These are phyloP conservation scores for Spizellomyces sp. DNA, from an alignment of 192 early-diverging fungal genomes.

Conservation along the genomic window DNA sequence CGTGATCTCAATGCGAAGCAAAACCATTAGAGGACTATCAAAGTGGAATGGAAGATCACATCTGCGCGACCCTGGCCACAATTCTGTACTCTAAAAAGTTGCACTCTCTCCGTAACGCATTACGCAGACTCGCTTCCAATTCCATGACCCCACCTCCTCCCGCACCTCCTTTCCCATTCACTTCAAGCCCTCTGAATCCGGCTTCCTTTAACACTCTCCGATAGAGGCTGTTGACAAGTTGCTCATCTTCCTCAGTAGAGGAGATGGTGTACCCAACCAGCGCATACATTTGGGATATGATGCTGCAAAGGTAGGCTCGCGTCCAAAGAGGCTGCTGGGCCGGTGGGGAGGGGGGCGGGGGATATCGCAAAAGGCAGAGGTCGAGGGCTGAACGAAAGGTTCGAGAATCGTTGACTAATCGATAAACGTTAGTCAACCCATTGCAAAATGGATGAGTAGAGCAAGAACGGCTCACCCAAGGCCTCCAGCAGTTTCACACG, in stretches of 20 bases:
- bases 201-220: slow-evolving; percentile 22
- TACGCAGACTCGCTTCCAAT: slow-evolving; percentile 10
- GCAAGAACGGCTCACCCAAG: slow-evolving; percentile 1
- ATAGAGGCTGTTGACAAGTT: slow-evolving; percentile 23
- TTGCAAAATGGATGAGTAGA: not conserved
- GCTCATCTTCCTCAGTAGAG: slow-evolving; percentile 12
- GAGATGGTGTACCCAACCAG: slow-evolving; percentile 8
- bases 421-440: not conserved
- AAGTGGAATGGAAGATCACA: not conserved
- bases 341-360: slow-evolving; percentile 15
- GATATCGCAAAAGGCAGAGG: slow-evolving; percentile 17
- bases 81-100: slow-evolving; percentile 27
- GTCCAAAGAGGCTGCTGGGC: slow-evolving; percentile 10
- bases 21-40: not conserved
- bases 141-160: slow-evolving; percentile 6
- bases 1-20: no score
- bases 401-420: slow-evolving; percentile 10
- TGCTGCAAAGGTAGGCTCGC: slow-evolving; percentile 9
- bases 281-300: slow-evolving; percentile 19
- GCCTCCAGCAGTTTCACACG: slow-evolving; percentile 3
- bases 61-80: not conserved
- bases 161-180: not conserved
- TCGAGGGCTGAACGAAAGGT: slow-evolving; percentile 27
- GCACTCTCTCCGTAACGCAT: slow-evolving; percentile 17
- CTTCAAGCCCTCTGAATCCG: not conserved